Evolutionary conservation across 2,329 filamentous ascomycete genomes (phyloP).

Genomic region (Hymenoscyphus repandus): DNA sequence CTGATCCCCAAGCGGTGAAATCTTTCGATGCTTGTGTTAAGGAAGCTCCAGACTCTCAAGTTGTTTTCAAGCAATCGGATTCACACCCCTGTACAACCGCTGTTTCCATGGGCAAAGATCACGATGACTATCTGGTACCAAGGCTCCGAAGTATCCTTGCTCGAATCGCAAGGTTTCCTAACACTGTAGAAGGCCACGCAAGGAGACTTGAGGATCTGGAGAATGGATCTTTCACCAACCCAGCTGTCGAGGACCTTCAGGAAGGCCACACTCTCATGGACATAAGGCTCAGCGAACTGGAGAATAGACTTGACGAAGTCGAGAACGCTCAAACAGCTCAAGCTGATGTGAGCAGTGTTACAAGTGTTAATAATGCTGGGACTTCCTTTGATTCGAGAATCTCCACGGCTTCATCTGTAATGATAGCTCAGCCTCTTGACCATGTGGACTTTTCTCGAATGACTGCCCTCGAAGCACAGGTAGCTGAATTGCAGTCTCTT

Average conservation of each 20-base stretch:
- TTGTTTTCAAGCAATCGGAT: constrained; percentile 18
- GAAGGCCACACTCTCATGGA: constrained; percentile 64
- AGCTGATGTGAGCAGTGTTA: constrained; percentile 25
- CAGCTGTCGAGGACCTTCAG: constrained; percentile 62
- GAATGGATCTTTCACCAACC: constrained; percentile 61
- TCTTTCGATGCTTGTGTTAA: constrained; percentile 9
- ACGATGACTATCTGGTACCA: constrained; percentile 16
- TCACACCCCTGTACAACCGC: constrained; percentile 10
- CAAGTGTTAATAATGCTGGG: constrained; percentile 16
- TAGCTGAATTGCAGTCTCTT: constrained; percentile 25
- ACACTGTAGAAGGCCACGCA: constrained; percentile 41
- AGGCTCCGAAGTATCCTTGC: constrained; percentile 21
- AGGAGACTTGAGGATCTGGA: constrained; percentile 65
- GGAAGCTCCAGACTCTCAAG: constrained; percentile 9
- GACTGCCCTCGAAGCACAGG: constrained; percentile 39
- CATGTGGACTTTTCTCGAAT: constrained; percentile 38
- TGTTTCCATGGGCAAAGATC: constrained; percentile 5
- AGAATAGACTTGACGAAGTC: constrained; percentile 56
- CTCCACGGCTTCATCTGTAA: constrained; percentile 35
- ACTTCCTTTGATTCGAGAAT: constrained; percentile 28
- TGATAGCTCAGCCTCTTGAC: constrained; percentile 32
- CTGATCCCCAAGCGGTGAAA: constrained; percentile 4
- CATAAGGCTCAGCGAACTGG: constrained; percentile 62
- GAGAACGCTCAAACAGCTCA: constrained; percentile 48
- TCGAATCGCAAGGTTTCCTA: constrained; percentile 22